A percentile compares a stretch with the other conserved stretches of the same genome.
phyloP scores from a whole-genome alignment of 495 filamentous ascomycete genomes.

The Platismatia glauca region DNA sequence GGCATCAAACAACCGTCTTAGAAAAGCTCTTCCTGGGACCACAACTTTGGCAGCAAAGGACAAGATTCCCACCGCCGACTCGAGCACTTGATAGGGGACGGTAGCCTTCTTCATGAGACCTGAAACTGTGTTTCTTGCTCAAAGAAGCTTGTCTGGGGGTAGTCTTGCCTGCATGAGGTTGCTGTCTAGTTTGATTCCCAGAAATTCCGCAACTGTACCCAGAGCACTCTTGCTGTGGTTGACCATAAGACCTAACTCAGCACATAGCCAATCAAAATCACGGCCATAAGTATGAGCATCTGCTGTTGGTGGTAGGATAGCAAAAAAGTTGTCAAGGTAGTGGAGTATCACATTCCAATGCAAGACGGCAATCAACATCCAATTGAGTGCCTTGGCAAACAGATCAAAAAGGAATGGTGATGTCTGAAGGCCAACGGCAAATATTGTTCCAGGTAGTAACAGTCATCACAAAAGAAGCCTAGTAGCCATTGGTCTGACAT shows the following conservation, averaged over 20 bases:
- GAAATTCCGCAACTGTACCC: not conserved
- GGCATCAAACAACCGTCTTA: not conserved
- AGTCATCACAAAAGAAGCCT: not conserved
- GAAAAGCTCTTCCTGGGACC: not conserved
- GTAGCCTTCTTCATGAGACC: not conserved
- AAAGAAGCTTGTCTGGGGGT: not conserved
- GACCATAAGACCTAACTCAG: not conserved
- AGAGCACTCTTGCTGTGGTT: not conserved
- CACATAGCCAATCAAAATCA: not conserved
- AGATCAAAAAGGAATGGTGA: not conserved
- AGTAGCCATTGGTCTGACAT: not conserved
- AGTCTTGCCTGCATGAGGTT: not conserved
- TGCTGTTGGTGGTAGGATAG: not conserved
- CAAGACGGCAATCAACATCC: not conserved
- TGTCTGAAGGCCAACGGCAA: not conserved
- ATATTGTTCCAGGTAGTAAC: not conserved
- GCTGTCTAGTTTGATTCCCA: not conserved
- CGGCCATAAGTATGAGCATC: not conserved
- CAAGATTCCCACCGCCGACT: not conserved
- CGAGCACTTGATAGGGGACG: not conserved
- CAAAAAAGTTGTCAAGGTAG: constrained; percentile 2
- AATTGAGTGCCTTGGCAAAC: not conserved
- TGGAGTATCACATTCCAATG: not conserved
- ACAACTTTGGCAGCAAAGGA: not conserved
- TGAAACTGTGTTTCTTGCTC: not conserved